Evolutionary conservation across 805 yeast genomes (phyloP).

Genomic region (Candida boleticola): DNA sequence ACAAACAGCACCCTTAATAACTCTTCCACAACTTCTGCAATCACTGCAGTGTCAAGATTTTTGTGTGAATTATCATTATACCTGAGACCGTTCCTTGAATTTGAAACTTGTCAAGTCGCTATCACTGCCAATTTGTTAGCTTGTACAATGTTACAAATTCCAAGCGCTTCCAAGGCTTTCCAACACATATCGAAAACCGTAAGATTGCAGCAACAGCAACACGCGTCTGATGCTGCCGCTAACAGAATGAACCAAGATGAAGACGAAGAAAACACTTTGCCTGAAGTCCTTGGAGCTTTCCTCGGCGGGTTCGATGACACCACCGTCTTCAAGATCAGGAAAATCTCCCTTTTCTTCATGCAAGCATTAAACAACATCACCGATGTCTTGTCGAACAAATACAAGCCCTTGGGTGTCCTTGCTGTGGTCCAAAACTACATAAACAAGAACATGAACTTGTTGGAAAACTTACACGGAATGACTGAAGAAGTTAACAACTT

Average conservation of each 20-base stretch:
- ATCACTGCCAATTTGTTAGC: constrained; percentile 51
- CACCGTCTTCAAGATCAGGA: constrained; percentile 38
- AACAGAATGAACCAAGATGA: not conserved
- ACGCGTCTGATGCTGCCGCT: not conserved
- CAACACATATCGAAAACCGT: constrained; percentile 17
- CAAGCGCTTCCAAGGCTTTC: constrained; percentile 39
- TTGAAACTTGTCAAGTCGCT: constrained; percentile 47
- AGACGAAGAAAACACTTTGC: constrained; percentile 36
- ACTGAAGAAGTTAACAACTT: constrained; percentile 1
- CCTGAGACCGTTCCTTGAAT: constrained; percentile 45
- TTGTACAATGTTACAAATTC: constrained; percentile 50
- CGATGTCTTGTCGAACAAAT: constrained; percentile 51
- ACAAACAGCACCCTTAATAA: constrained; percentile 17
- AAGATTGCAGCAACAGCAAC: not conserved
- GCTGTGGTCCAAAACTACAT: constrained; percentile 39
- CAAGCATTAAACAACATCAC: constrained; percentile 45
- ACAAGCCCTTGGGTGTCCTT: constrained; percentile 52
- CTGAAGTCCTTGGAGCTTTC: constrained; percentile 46
- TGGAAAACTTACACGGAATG: constrained; percentile 4
- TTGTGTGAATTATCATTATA: constrained; percentile 54
- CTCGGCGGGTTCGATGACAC: constrained; percentile 45
- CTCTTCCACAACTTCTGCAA: constrained; percentile 44
- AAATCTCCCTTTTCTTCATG: constrained; percentile 42
- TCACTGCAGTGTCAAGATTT: constrained; percentile 52
- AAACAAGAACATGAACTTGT: constrained; percentile 1